Conservation (phyloP, 805 yeast genomes). For the Ogataea nakhonphanomensis region DNA sequence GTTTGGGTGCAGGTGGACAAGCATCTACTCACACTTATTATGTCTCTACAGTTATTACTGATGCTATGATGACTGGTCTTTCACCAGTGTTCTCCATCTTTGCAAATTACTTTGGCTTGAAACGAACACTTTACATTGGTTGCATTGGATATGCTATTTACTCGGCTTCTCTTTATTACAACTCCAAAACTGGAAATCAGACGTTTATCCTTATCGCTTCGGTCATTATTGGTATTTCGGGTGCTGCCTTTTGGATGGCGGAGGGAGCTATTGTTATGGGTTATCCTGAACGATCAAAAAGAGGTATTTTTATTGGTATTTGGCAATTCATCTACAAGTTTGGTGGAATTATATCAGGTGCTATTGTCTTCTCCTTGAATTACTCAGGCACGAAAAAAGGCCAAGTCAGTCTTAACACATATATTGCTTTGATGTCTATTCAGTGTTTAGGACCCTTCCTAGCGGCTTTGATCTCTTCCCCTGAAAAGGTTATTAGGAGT, state of each 20-base stretch:
- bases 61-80: conserved; percentile 23
- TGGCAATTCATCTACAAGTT: conserved; percentile 27
- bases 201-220: conserved; percentile 27
- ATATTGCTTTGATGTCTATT: conserved; percentile 23
- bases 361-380: conserved; percentile 22
- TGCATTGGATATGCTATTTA: conserved; percentile 26
- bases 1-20: conserved; percentile 15
- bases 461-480: conserved; percentile 22
- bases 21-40: conserved; percentile 8
- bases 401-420: conserved; percentile 25
- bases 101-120: conserved; percentile 24
- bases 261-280: conserved; percentile 29
- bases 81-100: conserved; percentile 23
- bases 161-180: conserved; percentile 28
- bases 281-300: conserved; percentile 22
- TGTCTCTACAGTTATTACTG: conserved; percentile 8
- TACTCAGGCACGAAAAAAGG: conserved; percentile 14
- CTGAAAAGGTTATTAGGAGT: conserved; percentile 27
- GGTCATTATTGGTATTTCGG: conserved; percentile 23
- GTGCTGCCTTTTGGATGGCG: conserved; percentile 28
- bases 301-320: conserved; percentile 29
- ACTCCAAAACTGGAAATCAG: conserved; percentile 27
- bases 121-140: conserved; percentile 19
- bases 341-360: conserved; percentile 29
- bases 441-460: conserved; percentile 27